Conservation (phyloP, 179 eudicot species). For the Monotropa hypopitys region DNA sequence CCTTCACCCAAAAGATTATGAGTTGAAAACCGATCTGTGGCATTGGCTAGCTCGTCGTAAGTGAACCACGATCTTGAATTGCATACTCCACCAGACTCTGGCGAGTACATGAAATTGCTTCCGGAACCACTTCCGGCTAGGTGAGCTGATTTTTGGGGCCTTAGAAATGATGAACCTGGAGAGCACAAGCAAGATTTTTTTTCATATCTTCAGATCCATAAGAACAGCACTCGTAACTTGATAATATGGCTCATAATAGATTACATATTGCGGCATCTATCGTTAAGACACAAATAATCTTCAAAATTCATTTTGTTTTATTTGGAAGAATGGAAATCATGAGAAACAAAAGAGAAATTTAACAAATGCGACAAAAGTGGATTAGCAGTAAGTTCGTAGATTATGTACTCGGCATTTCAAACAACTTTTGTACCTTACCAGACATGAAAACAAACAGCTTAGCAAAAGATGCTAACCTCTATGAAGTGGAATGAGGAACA, state of each 20-base stretch:
- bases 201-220: background rate
- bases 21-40: conserved; percentile 63
- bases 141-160: conserved; percentile 26
- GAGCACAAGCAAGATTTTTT: conserved; percentile 4
- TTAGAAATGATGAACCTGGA: conserved; percentile 51
- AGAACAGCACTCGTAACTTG: background rate
- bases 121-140: conserved; percentile 26
- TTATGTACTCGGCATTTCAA: background rate
- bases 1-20: conserved; percentile 70
- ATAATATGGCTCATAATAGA: background rate
- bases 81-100: conserved; percentile 45
- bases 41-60: conserved; percentile 59
- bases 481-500: background rate
- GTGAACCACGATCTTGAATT: conserved; percentile 59
- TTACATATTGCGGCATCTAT: background rate
- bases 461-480: background rate
- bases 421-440: background rate
- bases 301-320: background rate
- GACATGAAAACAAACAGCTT: background rate
- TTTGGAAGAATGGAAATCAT: background rate
- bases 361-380: no score
- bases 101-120: conserved; percentile 36
- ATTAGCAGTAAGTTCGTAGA: background rate
- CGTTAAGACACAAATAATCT: background rate
- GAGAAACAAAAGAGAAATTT: background rate